Conservation (phyloP, 164 flowering plant species). For the Vitis riparia region DNA sequence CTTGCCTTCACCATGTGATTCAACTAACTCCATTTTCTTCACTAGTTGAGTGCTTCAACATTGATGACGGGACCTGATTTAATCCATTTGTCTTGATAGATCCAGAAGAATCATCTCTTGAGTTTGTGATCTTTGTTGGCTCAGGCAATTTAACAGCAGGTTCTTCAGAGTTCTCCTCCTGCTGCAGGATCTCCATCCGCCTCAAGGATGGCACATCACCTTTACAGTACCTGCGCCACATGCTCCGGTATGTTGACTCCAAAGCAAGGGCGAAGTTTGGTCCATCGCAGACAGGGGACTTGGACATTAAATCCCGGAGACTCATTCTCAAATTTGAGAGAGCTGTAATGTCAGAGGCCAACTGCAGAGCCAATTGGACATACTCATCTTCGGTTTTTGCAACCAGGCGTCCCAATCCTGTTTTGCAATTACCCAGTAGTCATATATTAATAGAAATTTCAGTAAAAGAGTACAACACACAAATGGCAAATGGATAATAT, state of each 20-base stretch:
- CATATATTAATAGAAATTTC: neutral
- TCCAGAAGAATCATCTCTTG: conserved; percentile 22
- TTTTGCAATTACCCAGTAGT: conserved; percentile 9
- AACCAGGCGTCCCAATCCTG: conserved; percentile 74
- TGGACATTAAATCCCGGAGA: conserved; percentile 79
- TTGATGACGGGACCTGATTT: conserved; percentile 15
- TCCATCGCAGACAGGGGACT: conserved; percentile 92
- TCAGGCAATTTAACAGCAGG: conserved; percentile 22
- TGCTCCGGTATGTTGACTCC: conserved; percentile 64
- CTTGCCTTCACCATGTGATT: conserved; percentile 19
- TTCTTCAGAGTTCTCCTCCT: conserved; percentile 33
- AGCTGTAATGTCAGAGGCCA: conserved; percentile 74
- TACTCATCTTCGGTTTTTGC: conserved; percentile 92
- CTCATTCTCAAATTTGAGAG: conserved; percentile 74
- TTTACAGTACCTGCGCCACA: conserved; percentile 84
- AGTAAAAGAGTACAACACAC: too few relatives aligned
- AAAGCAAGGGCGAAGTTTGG: conserved; percentile 54
- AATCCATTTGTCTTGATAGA: conserved; percentile 54
- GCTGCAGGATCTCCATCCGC: conserved; percentile 46
- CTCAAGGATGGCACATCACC: conserved; percentile 78
- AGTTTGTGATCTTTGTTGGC: conserved; percentile 18
- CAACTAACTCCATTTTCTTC: conserved; percentile 40
- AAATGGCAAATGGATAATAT: too few relatives aligned
- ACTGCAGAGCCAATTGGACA: conserved; percentile 62
- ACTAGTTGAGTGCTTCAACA: conserved; percentile 6